Evolutionary conservation across 768 basidiomycete genomes (phyloP).

Genomic region (Termitomyces sp.): DNA sequence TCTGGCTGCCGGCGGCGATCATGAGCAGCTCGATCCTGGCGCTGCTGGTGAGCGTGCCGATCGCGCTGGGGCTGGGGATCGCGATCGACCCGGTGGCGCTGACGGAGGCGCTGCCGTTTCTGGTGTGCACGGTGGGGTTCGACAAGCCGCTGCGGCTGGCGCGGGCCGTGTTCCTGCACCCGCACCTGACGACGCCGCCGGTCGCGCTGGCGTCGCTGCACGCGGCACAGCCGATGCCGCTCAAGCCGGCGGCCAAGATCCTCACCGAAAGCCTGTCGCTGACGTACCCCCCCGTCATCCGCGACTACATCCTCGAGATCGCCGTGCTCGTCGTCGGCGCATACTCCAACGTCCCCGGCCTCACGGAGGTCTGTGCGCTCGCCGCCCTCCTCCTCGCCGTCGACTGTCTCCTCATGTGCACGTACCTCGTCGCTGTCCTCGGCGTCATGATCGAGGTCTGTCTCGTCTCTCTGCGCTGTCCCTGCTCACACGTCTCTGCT

Average conservation of each 20-base stretch:
- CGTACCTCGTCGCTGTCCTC: slow-evolving; percentile 85
- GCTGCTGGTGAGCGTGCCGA: slow-evolving; percentile 80
- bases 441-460: slow-evolving; percentile 93
- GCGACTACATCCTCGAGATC: slow-evolving; percentile 93
- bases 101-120: slow-evolving; percentile 94
- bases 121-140: slow-evolving; percentile 97
- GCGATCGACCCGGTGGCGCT: slow-evolving; percentile 91
- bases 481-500: background rate
- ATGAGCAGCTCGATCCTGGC: slow-evolving; percentile 79
- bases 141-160: slow-evolving; percentile 96
- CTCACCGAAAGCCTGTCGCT: slow-evolving; percentile 79
- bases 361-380: slow-evolving; percentile 92
- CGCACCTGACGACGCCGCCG: slow-evolving; percentile 49
- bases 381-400: slow-evolving; percentile 84
- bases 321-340: slow-evolving; percentile 87
- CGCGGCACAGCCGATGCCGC: slow-evolving; percentile 28
- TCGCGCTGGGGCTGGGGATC: slow-evolving; percentile 69
- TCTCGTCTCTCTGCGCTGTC: background rate
- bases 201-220: slow-evolving; percentile 22
- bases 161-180: slow-evolving; percentile 83
- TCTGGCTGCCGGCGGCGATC: slow-evolving; percentile 63
- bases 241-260: slow-evolving; percentile 80
- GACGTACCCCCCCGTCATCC: slow-evolving; percentile 79
- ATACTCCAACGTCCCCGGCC: slow-evolving; percentile 79
- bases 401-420: slow-evolving; percentile 87